These are phyloP conservation scores for Aspergillus eucalypticola DNA, from an alignment of 2,329 filamentous ascomycete species.

Conservation along the genomic window DNA sequence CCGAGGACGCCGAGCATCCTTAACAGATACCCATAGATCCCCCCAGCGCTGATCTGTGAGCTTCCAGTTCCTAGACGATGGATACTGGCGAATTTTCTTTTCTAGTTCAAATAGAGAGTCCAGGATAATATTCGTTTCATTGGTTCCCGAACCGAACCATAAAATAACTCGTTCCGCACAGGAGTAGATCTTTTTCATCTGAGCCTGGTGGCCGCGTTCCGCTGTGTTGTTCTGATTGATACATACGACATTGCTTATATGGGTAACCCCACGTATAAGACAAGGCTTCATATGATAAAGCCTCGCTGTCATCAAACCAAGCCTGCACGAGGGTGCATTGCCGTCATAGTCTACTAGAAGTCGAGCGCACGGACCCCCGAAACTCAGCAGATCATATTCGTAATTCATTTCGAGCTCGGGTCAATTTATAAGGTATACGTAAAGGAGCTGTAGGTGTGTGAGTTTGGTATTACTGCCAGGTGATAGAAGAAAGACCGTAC, in stretches of 20 bases:
- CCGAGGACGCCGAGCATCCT: background rate
- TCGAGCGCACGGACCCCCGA: background rate
- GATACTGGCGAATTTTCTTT: background rate
- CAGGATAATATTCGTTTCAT: background rate
- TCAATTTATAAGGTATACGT: too few species aligned
- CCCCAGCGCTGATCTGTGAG: background rate
- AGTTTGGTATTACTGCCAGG: too few species aligned
- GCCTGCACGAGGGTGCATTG: background rate
- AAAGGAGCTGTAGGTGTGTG: too few species aligned
- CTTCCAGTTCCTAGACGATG: background rate
- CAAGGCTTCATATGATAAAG: background rate
- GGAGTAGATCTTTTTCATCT: background rate
- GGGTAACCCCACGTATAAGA: background rate
- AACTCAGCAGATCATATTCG: background rate
- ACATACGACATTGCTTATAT: background rate
- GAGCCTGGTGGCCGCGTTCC: background rate
- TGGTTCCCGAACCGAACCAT: background rate
- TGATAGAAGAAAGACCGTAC: too few species aligned
- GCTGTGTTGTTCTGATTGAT: background rate
- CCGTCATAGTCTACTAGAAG: background rate
- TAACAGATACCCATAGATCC: background rate
- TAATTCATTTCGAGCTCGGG: background rate
- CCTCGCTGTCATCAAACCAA: background rate
- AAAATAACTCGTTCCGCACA: background rate
- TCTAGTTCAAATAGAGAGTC: background rate